phyloP scores from a whole-genome alignment of 2,329 filamentous ascomycete species.

The Pseudogymnoascus verrucosus region DNA sequence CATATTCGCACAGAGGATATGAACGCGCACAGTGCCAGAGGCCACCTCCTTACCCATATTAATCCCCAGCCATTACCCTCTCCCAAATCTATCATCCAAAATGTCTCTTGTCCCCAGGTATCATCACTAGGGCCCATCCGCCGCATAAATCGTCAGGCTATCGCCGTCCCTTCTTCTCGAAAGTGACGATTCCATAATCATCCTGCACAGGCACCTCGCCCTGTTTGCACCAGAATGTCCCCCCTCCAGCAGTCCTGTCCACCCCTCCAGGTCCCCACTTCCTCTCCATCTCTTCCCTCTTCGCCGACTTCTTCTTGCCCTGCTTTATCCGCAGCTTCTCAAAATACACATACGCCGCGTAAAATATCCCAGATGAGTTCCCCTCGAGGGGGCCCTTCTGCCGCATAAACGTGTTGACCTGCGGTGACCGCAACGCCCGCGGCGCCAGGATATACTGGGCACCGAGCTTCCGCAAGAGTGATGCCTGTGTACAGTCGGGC shows the following conservation, averaged over 20 bases:
- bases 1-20: slow-evolving; percentile 4
- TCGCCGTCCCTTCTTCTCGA: not conserved
- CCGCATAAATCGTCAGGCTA: not conserved
- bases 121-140: not conserved
- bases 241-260: not conserved
- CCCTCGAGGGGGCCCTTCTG: slow-evolving; percentile 42
- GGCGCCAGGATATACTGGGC: slow-evolving; percentile 31
- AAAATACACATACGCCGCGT: slow-evolving; percentile 50
- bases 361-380: slow-evolving; percentile 42
- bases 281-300: slow-evolving; percentile 44
- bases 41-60: not conserved
- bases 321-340: slow-evolving; percentile 48
- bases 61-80: not conserved
- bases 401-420: slow-evolving; percentile 41
- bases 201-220: not conserved
- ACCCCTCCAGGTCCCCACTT: not conserved
- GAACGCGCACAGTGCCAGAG: slow-evolving; percentile 5
- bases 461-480: slow-evolving; percentile 41
- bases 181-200: not conserved
- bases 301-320: slow-evolving; percentile 43
- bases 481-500: slow-evolving; percentile 41
- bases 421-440: slow-evolving; percentile 34
- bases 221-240: not conserved
- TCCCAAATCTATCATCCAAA: not conserved
- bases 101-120: not conserved